Evolutionary conservation across 768 basidiomycete genomes (phyloP), one percentile per base, ranked within the genome.

Genomic region (Trametes punicea): DNA sequence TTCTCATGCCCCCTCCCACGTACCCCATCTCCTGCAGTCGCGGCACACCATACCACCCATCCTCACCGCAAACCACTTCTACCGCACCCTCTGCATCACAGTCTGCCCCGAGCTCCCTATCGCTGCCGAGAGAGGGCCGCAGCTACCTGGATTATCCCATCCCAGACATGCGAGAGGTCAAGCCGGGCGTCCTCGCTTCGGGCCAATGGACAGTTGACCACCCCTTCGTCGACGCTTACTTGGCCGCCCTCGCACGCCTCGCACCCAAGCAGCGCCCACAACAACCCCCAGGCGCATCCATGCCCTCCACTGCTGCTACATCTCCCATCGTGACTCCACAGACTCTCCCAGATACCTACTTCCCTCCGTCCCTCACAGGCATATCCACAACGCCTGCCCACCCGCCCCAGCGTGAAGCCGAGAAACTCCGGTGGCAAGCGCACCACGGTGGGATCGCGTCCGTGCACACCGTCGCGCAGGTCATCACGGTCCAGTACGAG

Each of bases 161-260:
- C 15, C 60, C 45, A 51, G 50, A 51, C 46, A 38, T 67, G 62
- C 48, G 66, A 62, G 13, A 69, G 48, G 66, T 74, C 56, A 67
- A 62, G 46, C 74, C 74, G 13, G 74, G 74, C 49, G 56, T 75
- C 2, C 72, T 72, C 31, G 65, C 65, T 46, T 67, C 73, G 33
- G 74, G 73, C 27, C 69, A 78, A 21, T 73, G 79, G 61, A 81
- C 80, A 16, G 72, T 75, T 13, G 75, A 73, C 34, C 73, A 77
- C 36, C 80, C 81, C 16, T 70, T 73, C 26, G 82, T 85, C 4
- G 73, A 75, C 46, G 62, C 69, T 18, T 79, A 81, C 63, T 77
- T 86, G 61, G 65, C 67, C 70, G 72, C 66, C 69, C 69, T 81
- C 57, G 71, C 79, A 51, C 3, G 69, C 30, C 54, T 73, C 31